These are phyloP conservation scores for Talaromyces sp. DNA, from an alignment of 2,329 filamentous ascomycete species.

Conservation along the genomic window DNA sequence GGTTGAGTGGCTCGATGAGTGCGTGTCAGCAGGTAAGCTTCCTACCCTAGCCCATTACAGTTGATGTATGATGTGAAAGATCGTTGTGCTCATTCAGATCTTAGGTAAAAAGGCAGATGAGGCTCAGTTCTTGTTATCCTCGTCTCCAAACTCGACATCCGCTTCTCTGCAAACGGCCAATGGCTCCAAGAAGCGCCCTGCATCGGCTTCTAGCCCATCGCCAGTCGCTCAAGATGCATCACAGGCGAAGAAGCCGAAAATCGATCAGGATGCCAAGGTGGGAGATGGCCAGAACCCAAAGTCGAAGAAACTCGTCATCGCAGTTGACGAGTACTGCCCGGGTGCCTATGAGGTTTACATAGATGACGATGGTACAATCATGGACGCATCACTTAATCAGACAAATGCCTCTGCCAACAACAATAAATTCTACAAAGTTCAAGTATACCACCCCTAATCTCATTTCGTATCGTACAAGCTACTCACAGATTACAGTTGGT, in stretches of 20 bases:
- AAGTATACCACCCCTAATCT: conserved; percentile 50
- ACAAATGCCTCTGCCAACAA: conserved; percentile 68
- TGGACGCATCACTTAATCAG: conserved; percentile 77
- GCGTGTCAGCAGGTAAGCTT: conserved; percentile 56
- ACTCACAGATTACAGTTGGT: conserved; percentile 4
- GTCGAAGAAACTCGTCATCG: conserved; percentile 38
- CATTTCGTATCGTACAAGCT: conserved; percentile 13
- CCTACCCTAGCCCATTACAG: conserved; percentile 38
- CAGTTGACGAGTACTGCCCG: conserved; percentile 44
- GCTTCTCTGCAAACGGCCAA: conserved; percentile 28
- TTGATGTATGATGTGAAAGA: not conserved
- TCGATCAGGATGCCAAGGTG: not conserved
- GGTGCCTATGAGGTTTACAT: conserved; percentile 54
- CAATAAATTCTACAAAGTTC: conserved; percentile 78
- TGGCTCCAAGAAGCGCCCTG: conserved; percentile 22
- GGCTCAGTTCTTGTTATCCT: not conserved
- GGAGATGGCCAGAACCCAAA: conserved; percentile 45
- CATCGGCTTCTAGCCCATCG: conserved; percentile 9
- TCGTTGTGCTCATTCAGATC: not conserved
- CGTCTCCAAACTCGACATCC: not conserved
- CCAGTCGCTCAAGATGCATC: conserved; percentile 18
- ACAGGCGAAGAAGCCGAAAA: conserved; percentile 27
- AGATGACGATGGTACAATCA: conserved; percentile 55
- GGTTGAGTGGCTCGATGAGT: conserved; percentile 25
- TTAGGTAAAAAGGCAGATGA: not conserved